Base-by-base conservation (phyloP, 139 green algal genomes). In the Penium margaritaceum region DNA sequence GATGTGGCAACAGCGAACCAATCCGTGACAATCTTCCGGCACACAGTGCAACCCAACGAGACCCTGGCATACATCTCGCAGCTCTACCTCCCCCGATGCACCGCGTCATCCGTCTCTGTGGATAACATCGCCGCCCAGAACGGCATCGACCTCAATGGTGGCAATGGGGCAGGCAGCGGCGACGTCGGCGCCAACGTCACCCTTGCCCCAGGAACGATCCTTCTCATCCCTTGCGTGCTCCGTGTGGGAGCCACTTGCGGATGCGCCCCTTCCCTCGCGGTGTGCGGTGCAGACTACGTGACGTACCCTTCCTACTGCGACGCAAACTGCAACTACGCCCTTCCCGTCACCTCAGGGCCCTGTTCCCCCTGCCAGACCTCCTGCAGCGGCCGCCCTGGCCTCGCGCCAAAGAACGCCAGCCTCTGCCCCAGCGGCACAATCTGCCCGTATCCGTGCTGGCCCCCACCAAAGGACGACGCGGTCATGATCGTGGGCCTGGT, bases 291-390 rank as follows among this genome's bases (percentile, higher is more conserved):
- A 4, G 51, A 76, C 51, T 41, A 43, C 30, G 38, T 35, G 19
- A 62, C 27, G 24, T 76, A 76, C 51, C n/a, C 46, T 15, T 76
- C 68, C 0, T 37, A 76, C 38, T 76, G 68, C 51, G 68, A 76
- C 51, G 68, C 68, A 5, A 1, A 58, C n/a, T 76, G 68, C 53
- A 76, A 76, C 29, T 54, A 46, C 12, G 68, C 68, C 1, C n/a
- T 46, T 2, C 68, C 68, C 14, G 41, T 43, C 3, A 63, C 44
- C 3, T 27, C 30, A 14, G 62, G 62, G 30, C 17, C 14, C 33
- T 65, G 54, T 29, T 69, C 30, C 24, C 43, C 37, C 24, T 76
- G 68, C 68, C 27, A 66, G 41, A 14, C 27, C n/a, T 47, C 51
- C 4, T 76, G 68, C 7, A 37, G 30, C 47, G 30, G 30, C 5